phyloP scores from a whole-genome alignment of 2,329 filamentous ascomycete genomes.

The Pseudogymnoascus pannorum region DNA sequence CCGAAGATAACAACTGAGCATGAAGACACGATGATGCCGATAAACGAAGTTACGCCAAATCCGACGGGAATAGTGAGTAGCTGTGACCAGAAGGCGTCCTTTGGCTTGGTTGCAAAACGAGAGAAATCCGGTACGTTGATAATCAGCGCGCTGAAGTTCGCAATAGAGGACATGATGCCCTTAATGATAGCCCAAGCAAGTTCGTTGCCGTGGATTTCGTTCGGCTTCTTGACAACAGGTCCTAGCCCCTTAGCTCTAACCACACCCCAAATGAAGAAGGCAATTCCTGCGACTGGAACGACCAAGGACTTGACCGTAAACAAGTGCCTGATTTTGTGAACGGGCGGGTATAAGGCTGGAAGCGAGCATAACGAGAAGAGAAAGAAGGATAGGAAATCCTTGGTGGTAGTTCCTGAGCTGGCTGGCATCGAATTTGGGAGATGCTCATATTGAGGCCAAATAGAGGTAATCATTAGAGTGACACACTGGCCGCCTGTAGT shows the following conservation, averaged over 20 bases:
- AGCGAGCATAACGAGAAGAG: slow-evolving; percentile 77
- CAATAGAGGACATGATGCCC: slow-evolving; percentile 81
- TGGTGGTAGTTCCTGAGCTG: slow-evolving; percentile 63
- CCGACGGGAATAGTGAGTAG: slow-evolving; percentile 64
- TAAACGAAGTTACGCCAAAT: slow-evolving; percentile 75
- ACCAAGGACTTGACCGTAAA: slow-evolving; percentile 87
- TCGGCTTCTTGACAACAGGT: slow-evolving; percentile 67
- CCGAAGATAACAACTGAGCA: slow-evolving; percentile 62
- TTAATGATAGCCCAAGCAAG: slow-evolving; percentile 78
- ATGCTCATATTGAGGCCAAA: slow-evolving; percentile 58
- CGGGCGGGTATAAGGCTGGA: slow-evolving; percentile 82
- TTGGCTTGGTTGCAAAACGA: slow-evolving; percentile 71
- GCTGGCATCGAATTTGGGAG: slow-evolving; percentile 61
- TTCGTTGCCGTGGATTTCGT: slow-evolving; percentile 54
- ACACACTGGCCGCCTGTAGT: slow-evolving; percentile 64
- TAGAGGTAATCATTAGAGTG: slow-evolving; percentile 79
- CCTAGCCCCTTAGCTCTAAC: slow-evolving; percentile 76
- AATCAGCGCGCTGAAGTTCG: slow-evolving; percentile 86
- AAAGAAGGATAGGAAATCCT: slow-evolving; percentile 74
- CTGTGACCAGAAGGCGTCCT: slow-evolving; percentile 74
- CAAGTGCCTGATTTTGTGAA: slow-evolving; percentile 79
- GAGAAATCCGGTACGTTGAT: slow-evolving; percentile 75
- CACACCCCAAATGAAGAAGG: slow-evolving; percentile 83
- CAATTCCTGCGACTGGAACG: slow-evolving; percentile 73
- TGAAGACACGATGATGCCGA: slow-evolving; percentile 72